phyloP scores from a whole-genome alignment of 352 stramenopile genomes.

The Phytophthora sojae region DNA sequence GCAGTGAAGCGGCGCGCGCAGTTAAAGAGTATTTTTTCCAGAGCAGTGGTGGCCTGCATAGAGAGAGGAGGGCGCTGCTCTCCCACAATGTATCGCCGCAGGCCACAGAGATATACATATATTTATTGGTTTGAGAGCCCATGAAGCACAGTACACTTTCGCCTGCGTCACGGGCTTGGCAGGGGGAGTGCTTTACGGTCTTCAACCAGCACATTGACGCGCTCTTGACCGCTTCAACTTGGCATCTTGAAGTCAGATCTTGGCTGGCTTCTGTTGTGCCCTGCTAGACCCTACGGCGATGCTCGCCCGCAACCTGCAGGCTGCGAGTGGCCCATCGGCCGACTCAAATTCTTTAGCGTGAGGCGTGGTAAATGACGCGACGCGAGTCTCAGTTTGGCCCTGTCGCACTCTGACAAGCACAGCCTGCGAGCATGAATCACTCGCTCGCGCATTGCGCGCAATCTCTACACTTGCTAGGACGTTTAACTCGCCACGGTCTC shows the following conservation, averaged over 20 bases:
- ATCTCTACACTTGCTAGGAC: too few species aligned
- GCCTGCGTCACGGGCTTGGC: neutral
- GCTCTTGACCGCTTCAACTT: constrained; percentile 1
- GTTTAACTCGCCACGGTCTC: too few species aligned
- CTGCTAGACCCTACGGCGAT: too few species aligned
- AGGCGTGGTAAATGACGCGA: neutral
- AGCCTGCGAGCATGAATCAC: too few species aligned
- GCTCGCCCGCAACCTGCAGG: too few species aligned
- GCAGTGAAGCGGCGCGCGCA: constrained; percentile 15
- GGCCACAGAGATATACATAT: constrained; percentile 15
- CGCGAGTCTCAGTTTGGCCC: too few species aligned
- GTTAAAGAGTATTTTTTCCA: constrained; percentile 3
- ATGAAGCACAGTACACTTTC: too few species aligned
- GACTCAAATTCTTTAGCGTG: neutral
- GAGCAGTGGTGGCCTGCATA: neutral
- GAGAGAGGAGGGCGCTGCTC: neutral
- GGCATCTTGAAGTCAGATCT: neutral
- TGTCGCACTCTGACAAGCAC: too few species aligned
- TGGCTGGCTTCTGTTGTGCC: neutral
- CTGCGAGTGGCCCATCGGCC: neutral
- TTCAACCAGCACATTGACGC: constrained; percentile 1
- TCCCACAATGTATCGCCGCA: neutral
- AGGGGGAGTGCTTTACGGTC: neutral
- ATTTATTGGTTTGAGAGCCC: constrained; percentile 35
- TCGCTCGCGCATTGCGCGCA: too few species aligned